Conservation (phyloP, 192 early-diverging fungal genomes). For the Mortierella claussenii region DNA sequence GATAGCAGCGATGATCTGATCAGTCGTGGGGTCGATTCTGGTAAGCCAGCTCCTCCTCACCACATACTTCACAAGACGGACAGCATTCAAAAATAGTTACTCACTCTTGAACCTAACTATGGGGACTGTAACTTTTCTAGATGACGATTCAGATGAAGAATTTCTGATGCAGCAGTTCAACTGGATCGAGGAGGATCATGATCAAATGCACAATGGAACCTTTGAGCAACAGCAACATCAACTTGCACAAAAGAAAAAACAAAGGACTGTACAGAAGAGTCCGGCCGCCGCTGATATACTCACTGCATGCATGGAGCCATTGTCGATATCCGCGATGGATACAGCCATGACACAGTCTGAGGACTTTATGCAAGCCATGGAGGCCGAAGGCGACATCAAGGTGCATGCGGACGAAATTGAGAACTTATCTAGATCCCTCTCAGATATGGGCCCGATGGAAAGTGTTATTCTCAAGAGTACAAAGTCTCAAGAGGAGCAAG, state of each 20-base stretch:
- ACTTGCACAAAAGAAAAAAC: neutral
- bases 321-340: constrained; percentile 5
- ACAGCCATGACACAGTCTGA: constrained; percentile 49
- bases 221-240: neutral
- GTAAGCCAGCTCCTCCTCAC: constrained; percentile 19
- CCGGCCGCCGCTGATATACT: constrained; percentile 1
- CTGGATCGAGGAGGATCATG: constrained; percentile 54
- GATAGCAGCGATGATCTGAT: constrained; percentile 41
- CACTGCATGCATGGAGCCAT: constrained; percentile 3
- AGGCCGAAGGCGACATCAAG: constrained; percentile 10
- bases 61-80: too few species aligned
- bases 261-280: neutral
- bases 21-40: constrained; percentile 29
- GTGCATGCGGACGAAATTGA: constrained; percentile 40
- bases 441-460: neutral
- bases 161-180: constrained; percentile 54
- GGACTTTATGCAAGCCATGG: constrained; percentile 28
- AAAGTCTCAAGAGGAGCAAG: neutral
- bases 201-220: neutral
- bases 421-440: constrained; percentile 5
- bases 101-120: too few species aligned
- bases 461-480: too few species aligned
- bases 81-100: too few species aligned
- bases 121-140: too few species aligned
- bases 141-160: constrained; percentile 51